Evolutionary conservation across 2,329 filamentous ascomycete species (phyloP), one percentile per base, ranked within the genome.

Genomic region (Colletotrichum ledebouriae): DNA sequence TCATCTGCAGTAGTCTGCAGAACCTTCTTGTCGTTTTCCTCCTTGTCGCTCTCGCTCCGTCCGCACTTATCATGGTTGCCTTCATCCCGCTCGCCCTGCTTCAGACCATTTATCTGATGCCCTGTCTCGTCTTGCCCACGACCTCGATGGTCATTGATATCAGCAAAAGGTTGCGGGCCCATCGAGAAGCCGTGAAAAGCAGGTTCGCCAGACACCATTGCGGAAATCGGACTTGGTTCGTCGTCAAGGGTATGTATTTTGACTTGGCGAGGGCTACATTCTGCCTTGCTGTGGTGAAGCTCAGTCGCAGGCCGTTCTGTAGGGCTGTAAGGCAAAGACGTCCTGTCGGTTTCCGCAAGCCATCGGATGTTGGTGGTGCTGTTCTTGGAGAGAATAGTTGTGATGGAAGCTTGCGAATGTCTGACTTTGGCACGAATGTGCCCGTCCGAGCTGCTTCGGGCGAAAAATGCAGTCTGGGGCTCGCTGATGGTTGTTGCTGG

Each of bases 401-500:
- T 75, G 37, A 64, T 75, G 6, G 72, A n/a, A 0, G 10, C 20
- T 15, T 61, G 25, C 13, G 41, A 22, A 13, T 33, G 67, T 11
- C 71, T 71, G 33, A 69, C 63, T 58, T 65, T 76, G 2, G 72
- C 73, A 22, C 69, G 63, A 3, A 73, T 62, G 29, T 73, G 72
- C 42, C 72, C 71, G 55, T 76, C 72, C 1, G 56, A 60, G 9
- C 70, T 60, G 37, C 72, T 72, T 7, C 73, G 62, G 12, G 67
- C 72, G 6, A 78, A 67, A 37, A 78, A 79, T 2, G 75, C 74
- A 11, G 77, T 75, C 41, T 69, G 72, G 6, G 78, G 77, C 25
- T 76, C 22, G 64, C 72, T 79, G 47, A 80, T 75, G 0, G 78
- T 81, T 1, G 76, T 79, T 4, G 76, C 75, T 50, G 78, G 75